phyloP scores from a whole-genome alignment of 148 eudicot species.

The Heliamphora exappendiculata region DNA sequence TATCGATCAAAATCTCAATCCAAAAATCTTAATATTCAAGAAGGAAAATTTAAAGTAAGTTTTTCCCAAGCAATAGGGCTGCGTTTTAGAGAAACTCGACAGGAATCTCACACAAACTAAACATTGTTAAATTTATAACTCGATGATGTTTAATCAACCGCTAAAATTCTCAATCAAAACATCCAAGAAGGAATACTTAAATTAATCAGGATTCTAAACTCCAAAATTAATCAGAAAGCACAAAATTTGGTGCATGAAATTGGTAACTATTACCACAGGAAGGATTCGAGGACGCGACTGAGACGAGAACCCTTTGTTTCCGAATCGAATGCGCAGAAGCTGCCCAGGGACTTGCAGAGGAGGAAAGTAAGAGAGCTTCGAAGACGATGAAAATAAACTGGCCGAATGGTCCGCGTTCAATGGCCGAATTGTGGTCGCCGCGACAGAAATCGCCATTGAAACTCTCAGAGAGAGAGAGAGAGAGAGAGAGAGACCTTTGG shows the following conservation, averaged over 20 bases:
- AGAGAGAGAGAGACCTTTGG: neutral
- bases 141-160: neutral
- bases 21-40: no score
- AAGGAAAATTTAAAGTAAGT: no score
- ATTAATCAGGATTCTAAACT: neutral
- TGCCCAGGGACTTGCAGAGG: conserved; percentile 9
- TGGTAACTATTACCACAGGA: conserved; percentile 23
- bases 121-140: neutral
- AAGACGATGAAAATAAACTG: conserved; percentile 2
- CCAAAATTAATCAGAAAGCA: neutral
- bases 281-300: conserved; percentile 15
- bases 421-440: conserved; percentile 27
- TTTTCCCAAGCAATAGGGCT: neutral
- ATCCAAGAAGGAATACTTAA: neutral
- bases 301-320: conserved; percentile 13
- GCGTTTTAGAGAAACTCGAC: neutral
- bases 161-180: neutral
- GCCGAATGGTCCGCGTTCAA: conserved; percentile 12
- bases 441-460: conserved; percentile 38
- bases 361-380: conserved; percentile 1
- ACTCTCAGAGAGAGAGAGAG: neutral
- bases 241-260: neutral
- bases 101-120: neutral
- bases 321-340: neutral
- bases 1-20: no score